Conservation (phyloP, 2,329 filamentous ascomycete genomes). For the Colletotrichum sublineola region DNA sequence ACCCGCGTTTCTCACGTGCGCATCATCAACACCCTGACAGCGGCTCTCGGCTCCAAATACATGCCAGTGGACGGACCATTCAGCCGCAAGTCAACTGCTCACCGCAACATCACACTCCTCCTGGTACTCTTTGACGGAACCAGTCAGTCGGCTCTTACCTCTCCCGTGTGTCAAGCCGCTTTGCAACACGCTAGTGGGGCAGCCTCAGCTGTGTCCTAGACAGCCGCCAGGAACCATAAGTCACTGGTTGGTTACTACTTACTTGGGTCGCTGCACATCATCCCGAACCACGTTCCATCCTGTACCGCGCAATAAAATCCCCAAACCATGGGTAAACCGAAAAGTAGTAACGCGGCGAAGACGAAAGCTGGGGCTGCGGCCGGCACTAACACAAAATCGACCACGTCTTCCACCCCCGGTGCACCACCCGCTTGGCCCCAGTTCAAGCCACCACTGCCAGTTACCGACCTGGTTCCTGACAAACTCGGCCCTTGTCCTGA, state of each 20-base stretch:
- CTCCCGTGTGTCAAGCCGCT: conserved; percentile 18
- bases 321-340: conserved; percentile 44
- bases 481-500: conserved; percentile 62
- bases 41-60: conserved; percentile 11
- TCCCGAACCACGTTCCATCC: conserved; percentile 25
- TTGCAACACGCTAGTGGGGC: conserved; percentile 24
- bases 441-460: conserved; percentile 77
- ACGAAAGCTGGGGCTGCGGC: conserved; percentile 20
- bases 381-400: conserved; percentile 32
- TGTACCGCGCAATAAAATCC: conserved; percentile 44
- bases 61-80: conserved; percentile 1
- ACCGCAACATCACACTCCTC: background rate
- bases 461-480: conserved; percentile 72
- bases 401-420: conserved; percentile 35
- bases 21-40: conserved; percentile 17
- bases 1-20: conserved; percentile 23
- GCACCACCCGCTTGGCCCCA: conserved; percentile 72
- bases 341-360: conserved; percentile 36
- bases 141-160: conserved; percentile 17
- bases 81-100: conserved; percentile 15
- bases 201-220: conserved; percentile 38
- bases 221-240: conserved; percentile 29
- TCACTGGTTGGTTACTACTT: conserved; percentile 6
- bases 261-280: conserved; percentile 30
- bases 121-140: background rate